phyloP scores from a whole-genome alignment of 176 grass and related monocot genomes.

The Oryza australiensis region DNA sequence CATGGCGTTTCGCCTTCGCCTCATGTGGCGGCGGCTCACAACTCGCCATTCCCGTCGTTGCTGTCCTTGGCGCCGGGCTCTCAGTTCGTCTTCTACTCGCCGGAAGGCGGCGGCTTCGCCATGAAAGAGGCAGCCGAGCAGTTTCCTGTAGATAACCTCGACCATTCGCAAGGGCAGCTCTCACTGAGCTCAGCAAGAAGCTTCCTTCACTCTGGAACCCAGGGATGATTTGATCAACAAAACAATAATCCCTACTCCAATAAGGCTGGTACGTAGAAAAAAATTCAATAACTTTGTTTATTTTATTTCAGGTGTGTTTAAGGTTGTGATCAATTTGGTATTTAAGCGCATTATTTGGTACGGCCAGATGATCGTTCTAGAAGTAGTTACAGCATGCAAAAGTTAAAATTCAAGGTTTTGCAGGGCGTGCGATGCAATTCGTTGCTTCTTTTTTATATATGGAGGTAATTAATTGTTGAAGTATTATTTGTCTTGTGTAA shows the following conservation, averaged over 20 bases:
- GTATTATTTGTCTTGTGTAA: slow-evolving; percentile 39
- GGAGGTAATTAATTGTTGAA: slow-evolving; percentile 24
- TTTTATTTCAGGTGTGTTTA: slow-evolving; percentile 23
- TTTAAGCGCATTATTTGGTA: slow-evolving; percentile 22
- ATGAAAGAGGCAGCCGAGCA: slow-evolving; percentile 59
- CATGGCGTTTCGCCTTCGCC: slow-evolving; percentile 25
- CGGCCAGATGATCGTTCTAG: slow-evolving; percentile 4
- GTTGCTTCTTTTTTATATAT: slow-evolving; percentile 45
- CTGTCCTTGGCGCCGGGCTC: slow-evolving; percentile 65
- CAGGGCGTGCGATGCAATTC: slow-evolving; percentile 22
- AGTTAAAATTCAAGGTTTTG: slow-evolving; percentile 13
- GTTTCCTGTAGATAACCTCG: slow-evolving; percentile 56
- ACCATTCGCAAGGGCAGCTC: slow-evolving; percentile 53
- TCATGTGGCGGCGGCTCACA: slow-evolving; percentile 25
- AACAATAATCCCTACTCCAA: slow-evolving; percentile 30
- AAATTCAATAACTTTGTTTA: slow-evolving; percentile 23
- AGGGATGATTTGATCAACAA: slow-evolving; percentile 15
- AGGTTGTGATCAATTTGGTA: slow-evolving; percentile 24
- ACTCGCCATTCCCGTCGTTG: slow-evolving; percentile 52
- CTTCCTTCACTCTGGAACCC: slow-evolving; percentile 57
- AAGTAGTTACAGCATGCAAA: slow-evolving; percentile 16
- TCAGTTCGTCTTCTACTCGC: slow-evolving; percentile 69
- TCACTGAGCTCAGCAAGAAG: slow-evolving; percentile 58
- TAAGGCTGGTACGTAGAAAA: slow-evolving; percentile 40
- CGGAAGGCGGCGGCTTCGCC: slow-evolving; percentile 43